phyloP scores from a whole-genome alignment of 2,329 filamentous ascomycete species.

The Neoascochyta sp. region DNA sequence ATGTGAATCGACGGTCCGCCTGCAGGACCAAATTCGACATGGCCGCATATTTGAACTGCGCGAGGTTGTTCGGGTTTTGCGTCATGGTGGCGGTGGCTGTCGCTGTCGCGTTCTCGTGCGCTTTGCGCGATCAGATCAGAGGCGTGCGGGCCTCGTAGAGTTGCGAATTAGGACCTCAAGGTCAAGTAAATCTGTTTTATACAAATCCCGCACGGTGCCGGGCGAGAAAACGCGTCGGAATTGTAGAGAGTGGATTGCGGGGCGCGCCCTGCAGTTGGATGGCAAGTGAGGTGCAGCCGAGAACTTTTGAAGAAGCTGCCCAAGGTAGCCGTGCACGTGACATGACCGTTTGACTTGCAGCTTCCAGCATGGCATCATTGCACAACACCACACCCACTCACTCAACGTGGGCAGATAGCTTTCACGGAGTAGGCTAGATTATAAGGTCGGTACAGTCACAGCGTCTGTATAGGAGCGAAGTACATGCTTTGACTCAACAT shows the following conservation, averaged over 20 bases:
- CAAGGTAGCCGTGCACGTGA: constrained; percentile 5
- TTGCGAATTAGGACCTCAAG: too few species aligned
- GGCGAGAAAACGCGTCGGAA: constrained; percentile 4
- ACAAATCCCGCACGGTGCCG: too few species aligned
- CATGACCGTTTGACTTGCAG: too few species aligned
- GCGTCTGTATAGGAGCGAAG: too few species aligned
- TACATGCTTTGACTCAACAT: too few species aligned
- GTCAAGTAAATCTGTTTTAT: too few species aligned
- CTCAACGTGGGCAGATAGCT: too few species aligned
- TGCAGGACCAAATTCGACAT: constrained; percentile 99
- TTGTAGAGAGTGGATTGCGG: constrained; percentile 17
- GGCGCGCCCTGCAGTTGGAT: constrained; percentile 21
- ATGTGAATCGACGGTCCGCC: constrained; percentile 94
- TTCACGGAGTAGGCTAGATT: too few species aligned
- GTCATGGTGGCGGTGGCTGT: constrained; percentile 24
- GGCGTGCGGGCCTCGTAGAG: constrained; percentile 9
- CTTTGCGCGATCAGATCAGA: constrained; percentile 18
- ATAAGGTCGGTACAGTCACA: too few species aligned
- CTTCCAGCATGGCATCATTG: too few species aligned
- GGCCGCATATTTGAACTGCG: constrained; percentile 98
- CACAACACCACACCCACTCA: too few species aligned
- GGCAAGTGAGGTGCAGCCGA: constrained; percentile 14
- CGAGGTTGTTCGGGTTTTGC: constrained; percentile 60
- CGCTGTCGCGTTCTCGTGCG: constrained; percentile 15
- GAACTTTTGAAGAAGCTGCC: constrained; percentile 9